A percentile compares a stretch with the other conserved stretches of the same genome.
These are phyloP conservation scores for Colletotrichum orchidophilum DNA, from an alignment of 2,329 filamentous ascomycete species.

Conservation along the genomic window DNA sequence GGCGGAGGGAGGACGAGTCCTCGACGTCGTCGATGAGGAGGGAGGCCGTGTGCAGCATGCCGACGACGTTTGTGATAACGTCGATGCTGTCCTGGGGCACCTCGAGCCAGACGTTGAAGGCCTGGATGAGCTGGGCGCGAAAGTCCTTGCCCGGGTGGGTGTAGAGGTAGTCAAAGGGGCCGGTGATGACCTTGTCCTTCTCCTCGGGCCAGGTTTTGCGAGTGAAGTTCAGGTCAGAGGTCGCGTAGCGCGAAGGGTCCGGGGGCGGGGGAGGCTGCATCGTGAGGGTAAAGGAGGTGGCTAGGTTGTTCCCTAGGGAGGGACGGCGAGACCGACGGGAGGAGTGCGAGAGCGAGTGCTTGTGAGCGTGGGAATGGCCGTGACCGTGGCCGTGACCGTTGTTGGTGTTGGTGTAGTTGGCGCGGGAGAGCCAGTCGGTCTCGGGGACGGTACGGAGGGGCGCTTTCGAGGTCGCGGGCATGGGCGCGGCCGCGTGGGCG, in stretches of 20 bases:
- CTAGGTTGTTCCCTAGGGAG: constrained; percentile 35
- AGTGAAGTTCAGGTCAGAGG: constrained; percentile 64
- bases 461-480: constrained; percentile 46
- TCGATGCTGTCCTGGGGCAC: constrained; percentile 76
- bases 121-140: constrained; percentile 79
- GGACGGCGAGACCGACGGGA: constrained; percentile 20
- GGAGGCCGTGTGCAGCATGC: constrained; percentile 87
- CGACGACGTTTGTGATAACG: constrained; percentile 81
- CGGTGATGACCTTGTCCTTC: constrained; percentile 81
- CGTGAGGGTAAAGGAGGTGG: constrained; percentile 44
- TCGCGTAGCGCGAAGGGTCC: constrained; percentile 62
- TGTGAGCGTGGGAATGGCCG: constrained; percentile 1
- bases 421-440: constrained; percentile 62
- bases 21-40: constrained; percentile 89
- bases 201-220: constrained; percentile 71
- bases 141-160: constrained; percentile 87
- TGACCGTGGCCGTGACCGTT: constrained; percentile 12
- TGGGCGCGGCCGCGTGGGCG: constrained; percentile 24
- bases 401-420: constrained; percentile 46
- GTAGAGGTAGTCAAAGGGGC: constrained; percentile 83
- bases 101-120: constrained; percentile 83
- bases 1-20: constrained; percentile 79
- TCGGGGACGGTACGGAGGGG: constrained; percentile 67
- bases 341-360: constrained; percentile 19
- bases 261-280: constrained; percentile 53